Evolutionary conservation across 2,329 filamentous ascomycete species (phyloP), one percentile per base, ranked within the genome.

Genomic region (Trichoderma oligosporum): DNA sequence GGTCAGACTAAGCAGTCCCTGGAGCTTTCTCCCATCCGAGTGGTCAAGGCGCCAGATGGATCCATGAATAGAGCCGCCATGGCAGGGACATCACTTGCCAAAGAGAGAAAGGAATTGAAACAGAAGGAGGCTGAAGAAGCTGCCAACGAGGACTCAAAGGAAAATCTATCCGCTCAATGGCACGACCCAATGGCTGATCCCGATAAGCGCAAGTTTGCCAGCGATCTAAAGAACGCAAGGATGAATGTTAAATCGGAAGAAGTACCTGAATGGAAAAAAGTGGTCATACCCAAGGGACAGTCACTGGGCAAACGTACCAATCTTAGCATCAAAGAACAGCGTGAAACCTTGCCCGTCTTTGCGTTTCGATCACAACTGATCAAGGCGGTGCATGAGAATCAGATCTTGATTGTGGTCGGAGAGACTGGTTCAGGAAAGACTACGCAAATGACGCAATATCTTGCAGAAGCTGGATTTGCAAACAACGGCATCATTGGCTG

Each of bases 351-450:
- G 48, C 94, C 94, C 0, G 92, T 97, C 0, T 99, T 78, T 74
- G 88, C 86, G 53, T 97, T 99, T 76, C 84, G 93, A 55, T 87
- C 84, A 49, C 89, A 95, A 67, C 81, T 99, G 27, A 87, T 97
- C 62, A 84, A 96, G 64, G 94, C 94, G 20, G 87, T 99, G 2
- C 78, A 80, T 24, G 86, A 90, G 36, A 94, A 99, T 68, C 93
- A 97, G 68, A 82, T 99, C 44, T 73, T 99, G 61, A 96, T 99
- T 67, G 93, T 99, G 0, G 93, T 99, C 51, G 94, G 94, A 65
- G 94, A 99, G 70, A 99, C 94, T 51, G 94, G 94, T 12, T 97
- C 91, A 0, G 94, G 94, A 64, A 99, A 99, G 74, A 99, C 94
- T 0, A 99, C 94, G 0, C 94, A 99, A 70, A 72, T 99, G 56